Conservation (phyloP, 768 basidiomycete genomes). For the Trametes coccinea region DNA sequence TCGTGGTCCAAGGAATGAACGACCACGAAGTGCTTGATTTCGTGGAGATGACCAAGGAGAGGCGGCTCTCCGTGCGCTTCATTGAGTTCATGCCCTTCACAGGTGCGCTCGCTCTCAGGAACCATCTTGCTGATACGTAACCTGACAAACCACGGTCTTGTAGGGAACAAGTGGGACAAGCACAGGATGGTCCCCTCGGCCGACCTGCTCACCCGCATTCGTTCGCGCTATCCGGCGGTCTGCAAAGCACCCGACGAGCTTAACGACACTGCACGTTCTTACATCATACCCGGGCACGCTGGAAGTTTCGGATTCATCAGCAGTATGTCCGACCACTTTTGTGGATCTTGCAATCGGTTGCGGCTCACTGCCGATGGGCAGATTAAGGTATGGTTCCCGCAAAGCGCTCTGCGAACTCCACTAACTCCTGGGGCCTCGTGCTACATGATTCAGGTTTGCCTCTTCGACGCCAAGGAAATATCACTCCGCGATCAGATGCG, state of each 20-base stretch:
- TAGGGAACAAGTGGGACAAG: slow-evolving; percentile 86
- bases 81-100: slow-evolving; percentile 96
- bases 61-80: slow-evolving; percentile 71
- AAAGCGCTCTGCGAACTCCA: background rate
- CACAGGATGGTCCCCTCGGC: slow-evolving; percentile 79
- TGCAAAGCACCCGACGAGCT: slow-evolving; percentile 61
- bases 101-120: slow-evolving; percentile 36
- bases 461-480: slow-evolving; percentile 84
- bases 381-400: slow-evolving; percentile 60
- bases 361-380: slow-evolving; percentile 89
- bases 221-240: slow-evolving; percentile 48
- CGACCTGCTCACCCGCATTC: slow-evolving; percentile 57
- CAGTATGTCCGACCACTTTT: slow-evolving; percentile 94
- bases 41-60: slow-evolving; percentile 69
- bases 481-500: slow-evolving; percentile 79
- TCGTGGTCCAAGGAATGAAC: slow-evolving; percentile 80
- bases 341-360: slow-evolving; percentile 79
- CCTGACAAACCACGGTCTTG: background rate
- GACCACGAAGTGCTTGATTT: slow-evolving; percentile 80
- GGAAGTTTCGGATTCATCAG: slow-evolving; percentile 87
- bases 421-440: background rate
- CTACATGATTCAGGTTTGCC: slow-evolving; percentile 56
- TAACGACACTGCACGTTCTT: slow-evolving; percentile 82
- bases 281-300: slow-evolving; percentile 66
- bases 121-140: slow-evolving; percentile 4